These are phyloP conservation scores for Puccinellia tenuiflora DNA, from an alignment of 176 grass and related monocot species.

Conservation along the genomic window DNA sequence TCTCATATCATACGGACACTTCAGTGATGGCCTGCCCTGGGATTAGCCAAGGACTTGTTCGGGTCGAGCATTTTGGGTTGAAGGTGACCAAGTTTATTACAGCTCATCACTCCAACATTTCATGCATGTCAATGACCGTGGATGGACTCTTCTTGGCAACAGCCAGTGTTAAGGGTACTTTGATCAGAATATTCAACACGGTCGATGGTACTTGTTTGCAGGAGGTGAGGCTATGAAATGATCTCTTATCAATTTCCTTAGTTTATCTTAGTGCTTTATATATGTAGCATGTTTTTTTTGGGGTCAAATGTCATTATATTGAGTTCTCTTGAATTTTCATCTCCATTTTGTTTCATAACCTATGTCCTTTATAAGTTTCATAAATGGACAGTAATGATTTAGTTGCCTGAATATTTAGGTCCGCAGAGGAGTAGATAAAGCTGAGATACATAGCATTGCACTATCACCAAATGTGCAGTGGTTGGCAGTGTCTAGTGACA, in stretches of 20 bases:
- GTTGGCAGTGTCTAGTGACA: conserved; percentile 75
- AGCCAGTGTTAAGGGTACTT: conserved; percentile 69
- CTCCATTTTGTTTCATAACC: neutral
- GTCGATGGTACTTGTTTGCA: conserved; percentile 59
- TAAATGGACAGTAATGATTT: neutral
- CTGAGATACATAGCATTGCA: conserved; percentile 73
- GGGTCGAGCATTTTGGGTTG: conserved; percentile 38
- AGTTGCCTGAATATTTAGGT: conserved; percentile 34
- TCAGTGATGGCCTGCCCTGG: conserved; percentile 58
- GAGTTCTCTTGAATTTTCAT: neutral
- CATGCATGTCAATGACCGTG: conserved; percentile 47
- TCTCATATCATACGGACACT: conserved; percentile 38
- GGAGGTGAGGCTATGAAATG: conserved; percentile 38
- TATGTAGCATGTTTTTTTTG: neutral
- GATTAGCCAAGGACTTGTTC: conserved; percentile 32
- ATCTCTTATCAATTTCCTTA: neutral
- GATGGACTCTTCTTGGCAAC: conserved; percentile 63
- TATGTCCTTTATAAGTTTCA: conserved; percentile 11
- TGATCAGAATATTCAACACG: conserved; percentile 86
- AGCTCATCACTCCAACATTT: conserved; percentile 56
- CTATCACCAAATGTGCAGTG: conserved; percentile 57
- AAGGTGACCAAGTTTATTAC: conserved; percentile 39
- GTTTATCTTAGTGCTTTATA: neutral
- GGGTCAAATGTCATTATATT: neutral
- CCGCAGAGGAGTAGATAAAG: conserved; percentile 62